Conservation (phyloP, 331 rosid species). For the Acacia concinna region DNA sequence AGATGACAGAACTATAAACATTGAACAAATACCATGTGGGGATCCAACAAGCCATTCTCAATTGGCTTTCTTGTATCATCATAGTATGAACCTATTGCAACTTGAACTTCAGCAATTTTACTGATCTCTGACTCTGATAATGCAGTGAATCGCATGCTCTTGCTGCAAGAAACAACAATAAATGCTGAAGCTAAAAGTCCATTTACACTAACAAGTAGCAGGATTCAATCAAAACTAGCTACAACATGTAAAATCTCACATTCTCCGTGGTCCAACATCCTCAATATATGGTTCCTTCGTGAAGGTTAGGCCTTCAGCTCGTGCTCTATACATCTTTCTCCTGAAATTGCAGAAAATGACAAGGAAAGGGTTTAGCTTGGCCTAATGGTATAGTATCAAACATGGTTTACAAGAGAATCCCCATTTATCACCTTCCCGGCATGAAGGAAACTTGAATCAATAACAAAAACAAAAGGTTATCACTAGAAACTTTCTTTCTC, state of each 20-base stretch:
- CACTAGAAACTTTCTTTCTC: background rate
- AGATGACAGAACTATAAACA: constrained; percentile 6
- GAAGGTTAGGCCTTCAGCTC: constrained; percentile 51
- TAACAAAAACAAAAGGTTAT: background rate
- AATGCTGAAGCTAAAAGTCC: background rate
- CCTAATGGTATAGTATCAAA: background rate
- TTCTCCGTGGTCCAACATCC: constrained; percentile 66
- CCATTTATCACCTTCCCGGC: background rate
- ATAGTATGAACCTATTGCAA: constrained; percentile 54
- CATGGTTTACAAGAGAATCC: background rate
- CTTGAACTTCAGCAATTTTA: constrained; percentile 73
- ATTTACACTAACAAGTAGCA: background rate
- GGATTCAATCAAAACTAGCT: background rate
- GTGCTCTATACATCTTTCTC: constrained; percentile 42
- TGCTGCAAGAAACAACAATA: constrained; percentile 40
- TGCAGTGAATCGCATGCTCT: constrained; percentile 57
- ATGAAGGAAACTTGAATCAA: background rate
- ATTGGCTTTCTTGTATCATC: constrained; percentile 43
- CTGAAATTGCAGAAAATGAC: background rate
- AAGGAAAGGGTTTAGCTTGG: background rate
- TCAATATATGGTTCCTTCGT: constrained; percentile 84
- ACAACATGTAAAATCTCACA: constrained; percentile 41
- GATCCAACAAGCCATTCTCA: constrained; percentile 72
- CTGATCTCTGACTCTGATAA: constrained; percentile 68
- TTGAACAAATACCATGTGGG: constrained; percentile 67